Evolutionary conservation across 176 grass and related monocot species (phyloP).

Genomic region (Avena sativa): DNA sequence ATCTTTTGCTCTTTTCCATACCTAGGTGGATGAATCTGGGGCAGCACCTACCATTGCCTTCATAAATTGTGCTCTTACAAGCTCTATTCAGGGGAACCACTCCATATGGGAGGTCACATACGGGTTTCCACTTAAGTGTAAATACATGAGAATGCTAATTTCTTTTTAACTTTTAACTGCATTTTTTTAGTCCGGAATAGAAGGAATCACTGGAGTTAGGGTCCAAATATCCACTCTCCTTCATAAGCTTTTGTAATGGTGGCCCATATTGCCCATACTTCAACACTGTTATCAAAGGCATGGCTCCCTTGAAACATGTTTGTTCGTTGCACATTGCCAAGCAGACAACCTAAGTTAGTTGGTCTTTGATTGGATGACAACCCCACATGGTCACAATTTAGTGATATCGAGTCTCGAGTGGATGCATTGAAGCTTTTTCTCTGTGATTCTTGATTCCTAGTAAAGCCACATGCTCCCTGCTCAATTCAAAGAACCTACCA

Average conservation of each 20-base stretch:
- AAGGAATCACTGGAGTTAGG: neutral
- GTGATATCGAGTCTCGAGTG: neutral
- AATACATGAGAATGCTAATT: no score
- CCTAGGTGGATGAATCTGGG: no score
- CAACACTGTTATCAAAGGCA: neutral
- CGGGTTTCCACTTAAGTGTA: no score
- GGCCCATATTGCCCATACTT: neutral
- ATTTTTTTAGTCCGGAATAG: neutral
- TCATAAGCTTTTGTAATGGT: neutral
- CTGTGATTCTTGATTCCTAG: neutral
- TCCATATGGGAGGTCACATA: no score
- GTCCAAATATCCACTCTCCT: neutral
- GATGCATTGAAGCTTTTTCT: conserved; percentile 1
- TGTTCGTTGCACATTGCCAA: conserved; percentile 29
- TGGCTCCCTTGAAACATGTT: neutral
- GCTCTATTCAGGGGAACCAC: no score
- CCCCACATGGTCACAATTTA: conserved; percentile 4
- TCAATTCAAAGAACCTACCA: conserved; percentile 1
- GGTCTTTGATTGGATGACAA: conserved; percentile 15
- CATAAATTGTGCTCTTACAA: no score
- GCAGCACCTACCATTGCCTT: no score
- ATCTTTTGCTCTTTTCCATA: no score
- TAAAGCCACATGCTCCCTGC: neutral
- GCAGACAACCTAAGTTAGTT: conserved; percentile 10
- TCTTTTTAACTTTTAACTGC: no score